These are phyloP conservation scores for Wickerhamiella vanderwaltii DNA, from an alignment of 805 yeast species.

Conservation along the genomic window DNA sequence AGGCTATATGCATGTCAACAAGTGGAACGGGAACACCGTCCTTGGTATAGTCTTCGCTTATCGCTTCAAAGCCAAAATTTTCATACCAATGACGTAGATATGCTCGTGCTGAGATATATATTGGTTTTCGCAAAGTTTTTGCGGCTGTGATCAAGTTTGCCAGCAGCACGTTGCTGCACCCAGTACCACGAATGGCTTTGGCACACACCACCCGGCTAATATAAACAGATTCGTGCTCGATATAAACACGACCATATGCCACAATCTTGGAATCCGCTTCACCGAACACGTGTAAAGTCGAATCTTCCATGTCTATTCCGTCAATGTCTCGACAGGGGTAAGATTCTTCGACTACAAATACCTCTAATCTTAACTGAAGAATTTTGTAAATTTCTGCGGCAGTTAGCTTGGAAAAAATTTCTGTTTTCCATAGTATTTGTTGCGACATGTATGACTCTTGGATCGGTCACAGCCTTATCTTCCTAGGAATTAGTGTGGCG, in stretches of 20 bases:
- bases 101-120: conserved; percentile 16
- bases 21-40: conserved; percentile 20
- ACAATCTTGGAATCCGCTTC: not conserved
- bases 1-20: conserved; percentile 18
- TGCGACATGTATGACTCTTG: no score
- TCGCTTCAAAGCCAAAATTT: conserved; percentile 14
- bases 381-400: conserved; percentile 15
- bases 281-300: conserved; percentile 15
- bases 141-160: not conserved
- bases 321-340: conserved; percentile 20
- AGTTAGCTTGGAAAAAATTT: conserved; percentile 10
- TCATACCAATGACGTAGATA: conserved; percentile 17
- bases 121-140: not conserved
- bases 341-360: conserved; percentile 21
- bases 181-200: conserved; percentile 12
- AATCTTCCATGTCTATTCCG: conserved; percentile 15
- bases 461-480: no score
- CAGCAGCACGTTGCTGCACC: conserved; percentile 18
- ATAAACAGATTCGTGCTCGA: not conserved
- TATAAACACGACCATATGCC: conserved; percentile 13
- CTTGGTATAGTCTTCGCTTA: conserved; percentile 11
- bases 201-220: conserved; percentile 20
- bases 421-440: conserved; percentile 1
- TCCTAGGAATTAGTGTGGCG: no score
- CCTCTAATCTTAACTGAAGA: conserved; percentile 16